Percentiles rank a stretch among this genome's conserved stretches.
Conservation (phyloP, 768 basidiomycete species). For the Infundibulicybe gibba region DNA sequence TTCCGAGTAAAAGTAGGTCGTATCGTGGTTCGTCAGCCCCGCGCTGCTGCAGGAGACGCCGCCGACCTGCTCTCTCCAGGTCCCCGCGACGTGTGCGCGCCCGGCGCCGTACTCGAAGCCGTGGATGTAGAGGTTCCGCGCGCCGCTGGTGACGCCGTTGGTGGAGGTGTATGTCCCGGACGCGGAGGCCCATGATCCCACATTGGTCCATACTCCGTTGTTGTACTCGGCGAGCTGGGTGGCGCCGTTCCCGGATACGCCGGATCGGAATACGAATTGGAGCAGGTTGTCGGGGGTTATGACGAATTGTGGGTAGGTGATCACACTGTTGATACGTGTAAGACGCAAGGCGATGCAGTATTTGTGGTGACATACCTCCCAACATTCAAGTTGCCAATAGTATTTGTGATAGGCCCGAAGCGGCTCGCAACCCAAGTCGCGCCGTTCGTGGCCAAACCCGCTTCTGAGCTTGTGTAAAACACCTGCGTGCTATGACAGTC, state of each 20-base stretch:
- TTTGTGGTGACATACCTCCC: slow-evolving; percentile 29
- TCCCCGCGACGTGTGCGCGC: slow-evolving; percentile 39
- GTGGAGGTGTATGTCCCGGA: slow-evolving; percentile 39
- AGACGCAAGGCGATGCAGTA: background rate
- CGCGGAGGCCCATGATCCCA: slow-evolving; percentile 43
- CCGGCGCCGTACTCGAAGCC: slow-evolving; percentile 38
- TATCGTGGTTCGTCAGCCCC: slow-evolving; percentile 46
- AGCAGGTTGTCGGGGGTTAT: slow-evolving; percentile 41
- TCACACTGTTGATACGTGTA: slow-evolving; percentile 19
- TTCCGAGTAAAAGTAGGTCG: slow-evolving; percentile 42
- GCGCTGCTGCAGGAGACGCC: slow-evolving; percentile 39
- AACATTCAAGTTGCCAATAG: slow-evolving; percentile 35
- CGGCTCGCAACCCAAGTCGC: slow-evolving; percentile 39
- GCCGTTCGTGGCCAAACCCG: slow-evolving; percentile 34
- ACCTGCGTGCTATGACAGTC: slow-evolving; percentile 41
- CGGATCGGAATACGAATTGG: slow-evolving; percentile 45
- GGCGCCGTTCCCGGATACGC: slow-evolving; percentile 43
- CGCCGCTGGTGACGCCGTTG: slow-evolving; percentile 34
- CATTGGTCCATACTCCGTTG: slow-evolving; percentile 35
- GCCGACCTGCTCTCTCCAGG: slow-evolving; percentile 41
- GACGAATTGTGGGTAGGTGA: slow-evolving; percentile 48
- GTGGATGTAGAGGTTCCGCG: slow-evolving; percentile 45
- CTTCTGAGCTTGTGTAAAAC: slow-evolving; percentile 40
- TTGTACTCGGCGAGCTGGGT: slow-evolving; percentile 45
- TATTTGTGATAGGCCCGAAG: slow-evolving; percentile 36